Evolutionary conservation across 78 protist genomes (phyloP), one percentile per base, ranked within the genome.

Genomic region (Tieghemostelium lacteum): DNA sequence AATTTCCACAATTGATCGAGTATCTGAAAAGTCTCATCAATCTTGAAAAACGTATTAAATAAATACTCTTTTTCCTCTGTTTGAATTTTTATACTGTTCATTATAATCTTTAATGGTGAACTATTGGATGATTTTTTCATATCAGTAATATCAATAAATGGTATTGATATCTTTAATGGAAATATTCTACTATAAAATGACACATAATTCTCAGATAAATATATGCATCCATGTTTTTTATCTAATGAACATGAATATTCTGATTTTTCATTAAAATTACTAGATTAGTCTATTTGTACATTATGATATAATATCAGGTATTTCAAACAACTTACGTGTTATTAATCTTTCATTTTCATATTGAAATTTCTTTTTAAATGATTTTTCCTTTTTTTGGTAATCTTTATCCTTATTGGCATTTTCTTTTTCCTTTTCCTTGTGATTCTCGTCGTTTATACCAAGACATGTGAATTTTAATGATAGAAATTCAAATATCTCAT

Each of bases 181-280:
- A 83, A 67, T 3, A 83, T 83, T 45, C 91, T 66, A 24, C 70
- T 54, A 0, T 62, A 60, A 57, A 83, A 83, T 29, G 77, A 83
- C 2, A 83, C 36, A 33, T 69, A 83, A 45, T 83, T 83, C 57
- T 83, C 91, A 24, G 91, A 83, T 26, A 83, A 31, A 40, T 83
- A 83, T 37, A 83, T 37, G n/a, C 78, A 83, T 22, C 91, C 91
- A 69, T 83, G 91, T 58, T 73, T 83, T n/a, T 83, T 83, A 45
- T 83, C 91, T 58, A 83, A 60, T 40, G 91, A 83, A 60, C 91
- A 83, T 22, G 78, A 58, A 33, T 83, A 83, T 33, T 83, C 78
- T 72, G 20, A 34, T 54, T 16, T 66, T 34, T 3, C 29, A 10
- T 3, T 37, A 37, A 37, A 4, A 67, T 67, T 16, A 29, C 40